These are phyloP conservation scores for Lathyrus sativus DNA, from an alignment of 306 rosid genomes.

Conservation along the genomic window DNA sequence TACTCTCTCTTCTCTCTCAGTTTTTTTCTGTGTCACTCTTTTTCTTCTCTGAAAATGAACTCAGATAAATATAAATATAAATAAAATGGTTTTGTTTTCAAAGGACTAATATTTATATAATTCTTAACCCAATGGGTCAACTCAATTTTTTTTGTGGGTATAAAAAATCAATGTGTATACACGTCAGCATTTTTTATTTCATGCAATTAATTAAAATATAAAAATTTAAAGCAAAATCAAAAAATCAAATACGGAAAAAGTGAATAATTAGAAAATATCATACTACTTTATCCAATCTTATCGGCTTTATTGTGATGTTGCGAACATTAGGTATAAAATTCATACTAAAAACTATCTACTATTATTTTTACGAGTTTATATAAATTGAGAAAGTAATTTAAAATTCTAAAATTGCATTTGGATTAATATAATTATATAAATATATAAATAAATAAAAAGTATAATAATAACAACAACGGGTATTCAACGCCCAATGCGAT, in stretches of 20 bases:
- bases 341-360: too few relatives aligned
- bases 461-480: background rate
- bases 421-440: background rate
- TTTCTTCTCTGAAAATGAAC: background rate
- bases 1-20: background rate
- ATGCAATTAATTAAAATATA: background rate
- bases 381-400: too few relatives aligned
- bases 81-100: background rate
- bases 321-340: too few relatives aligned
- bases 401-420: background rate
- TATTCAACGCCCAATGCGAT: background rate
- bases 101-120: background rate
- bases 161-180: background rate
- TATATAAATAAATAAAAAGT: background rate
- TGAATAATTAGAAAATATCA: too few relatives aligned
- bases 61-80: background rate
- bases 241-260: background rate
- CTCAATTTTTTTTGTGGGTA: background rate
- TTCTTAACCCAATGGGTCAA: background rate
- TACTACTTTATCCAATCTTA: too few relatives aligned
- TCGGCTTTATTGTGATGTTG: too few relatives aligned
- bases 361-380: too few relatives aligned
- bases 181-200: slow-evolving; percentile 4
- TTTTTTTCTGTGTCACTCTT: background rate
- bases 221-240: background rate